Percentiles rank a stretch among this genome's conserved stretches.
Conservation (phyloP, 2,329 filamentous ascomycete genomes). For the Stemphylium vesicarium region DNA sequence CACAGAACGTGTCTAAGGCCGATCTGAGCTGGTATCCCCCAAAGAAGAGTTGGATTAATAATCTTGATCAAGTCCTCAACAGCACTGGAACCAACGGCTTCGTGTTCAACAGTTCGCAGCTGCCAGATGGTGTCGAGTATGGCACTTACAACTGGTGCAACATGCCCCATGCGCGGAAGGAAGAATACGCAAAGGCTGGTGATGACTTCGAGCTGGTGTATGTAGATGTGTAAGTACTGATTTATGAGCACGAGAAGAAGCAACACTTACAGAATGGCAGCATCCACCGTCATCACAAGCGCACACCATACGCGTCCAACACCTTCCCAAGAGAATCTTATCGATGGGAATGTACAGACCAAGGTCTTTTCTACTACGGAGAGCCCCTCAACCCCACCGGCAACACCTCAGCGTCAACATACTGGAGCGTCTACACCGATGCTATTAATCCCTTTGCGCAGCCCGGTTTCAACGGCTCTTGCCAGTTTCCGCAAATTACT, state of each 20-base stretch:
- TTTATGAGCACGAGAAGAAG: neutral
- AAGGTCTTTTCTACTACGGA: slow-evolving; percentile 73
- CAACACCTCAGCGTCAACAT: slow-evolving; percentile 61
- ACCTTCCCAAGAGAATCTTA: slow-evolving; percentile 77
- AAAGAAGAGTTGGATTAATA: slow-evolving; percentile 61
- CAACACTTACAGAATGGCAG: slow-evolving; percentile 7
- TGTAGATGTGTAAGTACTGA: slow-evolving; percentile 69
- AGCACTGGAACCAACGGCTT: slow-evolving; percentile 73
- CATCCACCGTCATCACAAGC: slow-evolving; percentile 83
- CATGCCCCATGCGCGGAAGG: slow-evolving; percentile 79
- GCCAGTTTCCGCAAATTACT: slow-evolving; percentile 83
- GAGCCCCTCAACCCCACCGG: slow-evolving; percentile 58
- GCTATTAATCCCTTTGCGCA: slow-evolving; percentile 70
- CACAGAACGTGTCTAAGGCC: slow-evolving; percentile 23
- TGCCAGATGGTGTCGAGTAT: slow-evolving; percentile 61
- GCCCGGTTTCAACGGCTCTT: slow-evolving; percentile 73
- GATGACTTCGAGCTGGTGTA: slow-evolving; percentile 71
- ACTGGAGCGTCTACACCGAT: slow-evolving; percentile 70
- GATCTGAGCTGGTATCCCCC: slow-evolving; percentile 47
- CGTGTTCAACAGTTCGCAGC: slow-evolving; percentile 70
- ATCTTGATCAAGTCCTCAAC: slow-evolving; percentile 64
- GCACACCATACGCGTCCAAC: slow-evolving; percentile 80
- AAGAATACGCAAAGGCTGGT: slow-evolving; percentile 66
- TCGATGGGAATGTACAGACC: slow-evolving; percentile 74
- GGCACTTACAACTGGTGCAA: slow-evolving; percentile 82